Evolutionary conservation across 805 yeast genomes (phyloP).

Genomic region (Wickerhamiella cacticola): DNA sequence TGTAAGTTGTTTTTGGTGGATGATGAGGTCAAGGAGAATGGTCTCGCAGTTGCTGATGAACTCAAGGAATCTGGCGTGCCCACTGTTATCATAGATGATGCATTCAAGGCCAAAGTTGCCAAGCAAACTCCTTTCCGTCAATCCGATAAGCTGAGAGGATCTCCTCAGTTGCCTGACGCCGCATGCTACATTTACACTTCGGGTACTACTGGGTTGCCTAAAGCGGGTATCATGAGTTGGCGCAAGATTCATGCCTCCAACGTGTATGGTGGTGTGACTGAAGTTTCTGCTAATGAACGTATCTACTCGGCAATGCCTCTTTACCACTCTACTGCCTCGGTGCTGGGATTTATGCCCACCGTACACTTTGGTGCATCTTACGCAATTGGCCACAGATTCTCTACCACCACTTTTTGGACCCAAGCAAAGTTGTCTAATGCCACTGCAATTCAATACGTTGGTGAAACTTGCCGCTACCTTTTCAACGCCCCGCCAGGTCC

Average conservation of each 20-base stretch:
- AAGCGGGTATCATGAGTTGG: slow-evolving; percentile 90
- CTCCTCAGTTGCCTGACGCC: slow-evolving; percentile 46
- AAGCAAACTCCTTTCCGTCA: slow-evolving; percentile 34
- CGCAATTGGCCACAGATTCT: slow-evolving; percentile 69
- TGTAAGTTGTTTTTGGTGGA: slow-evolving; percentile 60
- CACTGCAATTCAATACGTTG: slow-evolving; percentile 84
- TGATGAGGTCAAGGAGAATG: slow-evolving; percentile 47
- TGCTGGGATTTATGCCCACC: slow-evolving; percentile 68
- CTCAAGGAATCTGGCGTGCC: slow-evolving; percentile 25
- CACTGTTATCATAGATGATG: slow-evolving; percentile 27
- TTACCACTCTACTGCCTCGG: slow-evolving; percentile 88
- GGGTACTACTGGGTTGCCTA: slow-evolving; percentile 92
- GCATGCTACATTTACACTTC: slow-evolving; percentile 75
- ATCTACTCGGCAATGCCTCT: slow-evolving; percentile 90
- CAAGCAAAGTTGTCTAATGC: slow-evolving; percentile 62
- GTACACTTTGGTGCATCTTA: slow-evolving; percentile 58
- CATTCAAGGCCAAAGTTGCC: slow-evolving; percentile 35
- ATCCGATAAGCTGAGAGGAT: slow-evolving; percentile 44
- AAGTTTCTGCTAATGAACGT: slow-evolving; percentile 41
- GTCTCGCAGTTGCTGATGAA: slow-evolving; percentile 38
- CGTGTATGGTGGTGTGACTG: slow-evolving; percentile 57
- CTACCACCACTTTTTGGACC: slow-evolving; percentile 79
- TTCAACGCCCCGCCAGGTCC: slow-evolving; percentile 53
- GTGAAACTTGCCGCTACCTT: slow-evolving; percentile 84
- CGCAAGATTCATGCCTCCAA: slow-evolving; percentile 65